phyloP scores from a whole-genome alignment of 257 asterid genomes.

The Primulina eburnea region DNA sequence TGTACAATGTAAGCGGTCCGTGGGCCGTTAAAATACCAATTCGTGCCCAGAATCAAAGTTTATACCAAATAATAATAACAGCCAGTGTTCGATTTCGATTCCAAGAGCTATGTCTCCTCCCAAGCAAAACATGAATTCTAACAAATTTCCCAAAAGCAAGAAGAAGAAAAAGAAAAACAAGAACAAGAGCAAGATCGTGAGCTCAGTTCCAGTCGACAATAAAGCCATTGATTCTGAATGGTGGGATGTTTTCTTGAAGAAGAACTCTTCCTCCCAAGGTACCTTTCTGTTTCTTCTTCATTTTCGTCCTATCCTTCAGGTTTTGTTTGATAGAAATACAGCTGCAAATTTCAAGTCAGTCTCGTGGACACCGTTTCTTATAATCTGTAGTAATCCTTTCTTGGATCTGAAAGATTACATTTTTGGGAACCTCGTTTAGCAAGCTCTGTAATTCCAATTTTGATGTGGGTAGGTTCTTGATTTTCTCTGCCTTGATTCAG shows the following conservation, averaged over 20 bases:
- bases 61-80: no score
- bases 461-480: not conserved
- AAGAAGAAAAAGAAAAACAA: constrained; percentile 45
- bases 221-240: constrained; percentile 77
- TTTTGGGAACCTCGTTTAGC: constrained; percentile 10
- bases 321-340: not conserved
- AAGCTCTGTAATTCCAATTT: not conserved
- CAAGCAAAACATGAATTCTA: constrained; percentile 48
- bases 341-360: constrained; percentile 7
- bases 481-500: constrained; percentile 2
- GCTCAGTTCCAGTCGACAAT: constrained; percentile 46
- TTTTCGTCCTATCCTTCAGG: not conserved
- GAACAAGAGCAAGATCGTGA: constrained; percentile 37
- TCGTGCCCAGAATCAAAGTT: no score
- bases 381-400: constrained; percentile 10
- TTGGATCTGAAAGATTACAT: constrained; percentile 1
- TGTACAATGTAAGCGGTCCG: no score
- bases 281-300: constrained; percentile 1
- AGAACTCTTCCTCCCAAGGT: constrained; percentile 61
- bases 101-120: constrained; percentile 57
- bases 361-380: not conserved
- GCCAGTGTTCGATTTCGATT: not conserved
- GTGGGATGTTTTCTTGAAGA: constrained; percentile 88
- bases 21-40: no score
- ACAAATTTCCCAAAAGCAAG: constrained; percentile 49